Conservation (phyloP, 805 yeast species). For the Wickerhamomyces alni region DNA sequence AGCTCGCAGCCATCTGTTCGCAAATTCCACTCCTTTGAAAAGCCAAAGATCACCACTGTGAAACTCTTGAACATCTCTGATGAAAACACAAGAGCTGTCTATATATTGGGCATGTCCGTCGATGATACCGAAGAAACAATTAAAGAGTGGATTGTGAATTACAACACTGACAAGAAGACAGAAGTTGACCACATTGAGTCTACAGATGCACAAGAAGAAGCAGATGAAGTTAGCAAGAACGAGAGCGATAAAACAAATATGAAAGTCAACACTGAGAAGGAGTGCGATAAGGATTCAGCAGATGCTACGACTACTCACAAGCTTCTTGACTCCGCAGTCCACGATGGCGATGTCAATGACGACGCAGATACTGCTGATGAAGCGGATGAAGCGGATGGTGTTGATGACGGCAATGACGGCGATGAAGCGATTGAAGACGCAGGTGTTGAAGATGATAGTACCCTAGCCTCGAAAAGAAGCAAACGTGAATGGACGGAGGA, state of each 20-base stretch:
- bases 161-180: not conserved
- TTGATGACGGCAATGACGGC: not conserved
- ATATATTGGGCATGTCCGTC: slow-evolving; percentile 8
- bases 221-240: not conserved
- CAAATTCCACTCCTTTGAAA: not conserved
- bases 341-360: not conserved
- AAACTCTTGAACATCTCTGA: slow-evolving; percentile 11
- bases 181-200: not conserved
- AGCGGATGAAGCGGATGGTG: not conserved
- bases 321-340: not conserved
- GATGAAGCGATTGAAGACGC: not conserved
- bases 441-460: not conserved
- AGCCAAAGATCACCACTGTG: slow-evolving; percentile 1
- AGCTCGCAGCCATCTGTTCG: not conserved
- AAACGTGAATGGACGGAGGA: no score
- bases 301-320: not conserved
- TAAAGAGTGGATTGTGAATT: slow-evolving; percentile 9
- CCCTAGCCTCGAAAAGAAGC: no score
- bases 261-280: no score
- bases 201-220: not conserved
- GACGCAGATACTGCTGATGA: not conserved
- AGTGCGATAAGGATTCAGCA: no score
- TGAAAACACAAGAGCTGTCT: slow-evolving; percentile 10
- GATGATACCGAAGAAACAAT: slow-evolving; percentile 12
- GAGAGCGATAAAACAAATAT: not conserved